Conservation (phyloP, 2,329 filamentous ascomycete species). For the Neurospora sp. region DNA sequence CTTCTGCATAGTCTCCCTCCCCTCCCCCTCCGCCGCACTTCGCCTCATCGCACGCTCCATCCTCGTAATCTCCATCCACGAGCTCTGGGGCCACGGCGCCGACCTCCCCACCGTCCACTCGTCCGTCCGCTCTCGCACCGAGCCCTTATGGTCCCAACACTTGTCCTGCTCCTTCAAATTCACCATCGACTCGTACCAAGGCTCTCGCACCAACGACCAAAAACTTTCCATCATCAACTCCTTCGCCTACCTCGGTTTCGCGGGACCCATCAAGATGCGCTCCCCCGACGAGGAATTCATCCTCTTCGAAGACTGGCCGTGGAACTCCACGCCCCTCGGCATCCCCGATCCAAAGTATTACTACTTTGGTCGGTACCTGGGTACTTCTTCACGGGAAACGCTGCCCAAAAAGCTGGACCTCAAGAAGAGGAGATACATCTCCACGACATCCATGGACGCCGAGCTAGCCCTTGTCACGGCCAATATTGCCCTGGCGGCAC, state of each 20-base stretch:
- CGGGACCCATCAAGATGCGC: conserved; percentile 68
- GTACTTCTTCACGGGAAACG: conserved; percentile 55
- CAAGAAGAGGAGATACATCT: conserved; percentile 89
- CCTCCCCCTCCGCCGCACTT: conserved; percentile 53
- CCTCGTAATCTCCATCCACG: conserved; percentile 72
- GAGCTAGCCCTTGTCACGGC: conserved; percentile 86
- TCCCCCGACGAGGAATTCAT: conserved; percentile 64
- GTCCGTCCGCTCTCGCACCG: conserved; percentile 48
- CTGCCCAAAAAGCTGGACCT: conserved; percentile 68
- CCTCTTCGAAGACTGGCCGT: conserved; percentile 73
- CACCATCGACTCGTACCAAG: conserved; percentile 71
- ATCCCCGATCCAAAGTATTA: conserved; percentile 47
- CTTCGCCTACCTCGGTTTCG: conserved; percentile 68
- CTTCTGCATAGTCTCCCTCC: conserved; percentile 57
- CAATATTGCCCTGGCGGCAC: conserved; percentile 74
- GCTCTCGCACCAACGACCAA: conserved; percentile 51
- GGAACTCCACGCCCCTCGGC: conserved; percentile 37
- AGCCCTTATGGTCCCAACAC: conserved; percentile 56
- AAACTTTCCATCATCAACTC: conserved; percentile 71
- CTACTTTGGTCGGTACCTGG: conserved; percentile 65
- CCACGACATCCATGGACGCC: conserved; percentile 94
- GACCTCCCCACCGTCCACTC: conserved; percentile 60
- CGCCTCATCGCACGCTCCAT: conserved; percentile 67
- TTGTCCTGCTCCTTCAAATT: conserved; percentile 66
- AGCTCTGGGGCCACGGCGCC: conserved; percentile 71